Base-by-base conservation (phyloP, 2,329 filamentous ascomycete genomes). In the Cladophialophora psammophila region DNA sequence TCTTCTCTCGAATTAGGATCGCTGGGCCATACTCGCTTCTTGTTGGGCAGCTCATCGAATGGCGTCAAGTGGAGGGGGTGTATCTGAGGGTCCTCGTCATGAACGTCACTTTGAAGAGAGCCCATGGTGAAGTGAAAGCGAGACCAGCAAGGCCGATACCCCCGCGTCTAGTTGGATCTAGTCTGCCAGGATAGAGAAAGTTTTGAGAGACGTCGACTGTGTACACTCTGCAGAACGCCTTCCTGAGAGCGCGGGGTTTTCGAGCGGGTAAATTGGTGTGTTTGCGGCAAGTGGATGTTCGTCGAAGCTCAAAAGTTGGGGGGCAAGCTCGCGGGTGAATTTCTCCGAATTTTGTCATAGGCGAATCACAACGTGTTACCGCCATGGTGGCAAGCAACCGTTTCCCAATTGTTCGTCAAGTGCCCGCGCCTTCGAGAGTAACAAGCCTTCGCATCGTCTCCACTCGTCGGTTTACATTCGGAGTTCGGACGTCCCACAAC, bases 31-130 rank as follows among this genome's bases (percentile, higher is more conserved):
- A 85, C 81, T 35, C 80, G 80, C 32, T 77, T 81, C 6, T 80
- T 80, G 63, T 86, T 80, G 1, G 82, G 80, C 13, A 86, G 80
- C 13, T 80, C 72, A 68, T 84, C 82, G 66, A 79, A 83, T 5
- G 78, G 75, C 34, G 56, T 60, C 18, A 64, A n/a, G 35, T 69
- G 66, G 10, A 66, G 52, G 38, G 63, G 48, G 36, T 69, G 48
- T 31, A 69, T 66, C 8, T 53, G 34, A 18, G 48, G 15, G 13
- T 68, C 62, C n/a, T 31, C 15, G 20, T 42, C 5, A 42, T 15
- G 42, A 18, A 13, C 55, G 36, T 34, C 45, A 40, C 63, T 55
- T 34, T 18, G 57, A 57, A 54, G 20, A 20, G 45, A 50, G 36
- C 60, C 59, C 59, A 61, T 61, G 15, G 12, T 42, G 15, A 42